Conservation (phyloP, 2,329 filamentous ascomycete genomes). For the Colletotrichum sp. region DNA sequence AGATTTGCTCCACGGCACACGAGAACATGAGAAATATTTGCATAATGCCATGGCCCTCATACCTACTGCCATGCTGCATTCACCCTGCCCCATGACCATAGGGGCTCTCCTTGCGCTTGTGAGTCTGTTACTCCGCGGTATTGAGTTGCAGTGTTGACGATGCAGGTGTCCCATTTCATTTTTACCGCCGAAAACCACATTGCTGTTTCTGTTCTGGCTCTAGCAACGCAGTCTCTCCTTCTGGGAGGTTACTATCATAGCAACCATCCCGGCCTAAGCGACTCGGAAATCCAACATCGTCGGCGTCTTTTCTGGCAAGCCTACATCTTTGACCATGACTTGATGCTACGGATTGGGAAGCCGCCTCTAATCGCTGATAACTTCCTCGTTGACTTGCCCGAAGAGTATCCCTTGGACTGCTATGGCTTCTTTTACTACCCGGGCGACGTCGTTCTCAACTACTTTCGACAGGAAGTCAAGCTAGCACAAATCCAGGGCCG, state of each 20-base stretch:
- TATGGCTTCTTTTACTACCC: conserved; percentile 16
- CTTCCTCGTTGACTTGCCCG: conserved; percentile 12
- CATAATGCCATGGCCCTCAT: not conserved
- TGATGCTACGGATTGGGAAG: conserved; percentile 12
- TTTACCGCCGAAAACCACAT: conserved; percentile 10
- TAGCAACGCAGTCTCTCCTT: not conserved
- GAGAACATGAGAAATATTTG: not conserved
- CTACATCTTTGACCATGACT: conserved; percentile 11
- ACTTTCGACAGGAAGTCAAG: conserved; percentile 7
- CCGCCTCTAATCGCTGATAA: conserved; percentile 14
- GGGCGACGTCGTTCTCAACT: conserved; percentile 5
- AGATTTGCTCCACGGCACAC: not conserved
- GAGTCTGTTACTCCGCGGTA: not conserved
- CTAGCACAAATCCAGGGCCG: conserved; percentile 14
- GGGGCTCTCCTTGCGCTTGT: conserved; percentile 1
- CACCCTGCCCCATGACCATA: not conserved
- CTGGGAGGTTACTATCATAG: conserved; percentile 2
- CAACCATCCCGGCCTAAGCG: not conserved
- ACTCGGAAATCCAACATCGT: not conserved
- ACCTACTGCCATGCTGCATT: not conserved
- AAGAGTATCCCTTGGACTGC: conserved; percentile 6
- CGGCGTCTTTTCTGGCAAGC: conserved; percentile 9
- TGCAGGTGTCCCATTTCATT: conserved; percentile 2
- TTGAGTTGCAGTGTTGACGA: not conserved
- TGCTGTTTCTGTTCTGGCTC: not conserved